Evolutionary conservation across 257 asterid species (phyloP), one percentile per base, ranked within the genome.

Genomic region (Jacaranda copaia): DNA sequence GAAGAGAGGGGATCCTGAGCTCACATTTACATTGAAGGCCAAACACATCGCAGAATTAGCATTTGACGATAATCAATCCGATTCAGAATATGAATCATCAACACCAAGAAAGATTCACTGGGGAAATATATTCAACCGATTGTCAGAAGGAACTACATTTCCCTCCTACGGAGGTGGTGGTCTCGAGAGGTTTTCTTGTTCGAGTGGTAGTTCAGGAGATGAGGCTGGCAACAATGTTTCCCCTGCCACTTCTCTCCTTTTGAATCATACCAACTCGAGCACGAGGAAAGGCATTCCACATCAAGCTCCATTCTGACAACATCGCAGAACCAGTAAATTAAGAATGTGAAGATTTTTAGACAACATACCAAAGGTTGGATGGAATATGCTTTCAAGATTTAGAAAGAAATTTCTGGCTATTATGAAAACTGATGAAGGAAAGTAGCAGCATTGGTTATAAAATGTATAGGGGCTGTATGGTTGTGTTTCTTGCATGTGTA

Each of bases 211-310:
- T 25, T 78, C 80, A 0, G 93, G 84, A 6, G 90, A 82, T 12
- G 91, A 86, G 6, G 74, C 53, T 6, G 61, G 63, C 19, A 55
- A 72, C 40, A 77, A 42, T 36, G 74, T 86, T 10, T 89, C 88
- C 43, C 93, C 97, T 0, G 74, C 64, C 16, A 91, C 95, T 9
- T 95, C 95, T 25, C 32, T 2, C 1, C 52, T 78, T 43, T 84
- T 75, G 80, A 89, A 79, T 56, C 90, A 87, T 16, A 52, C 83
- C 48, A 89, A 89, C 64, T 88, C 96, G 0, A 87, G 89, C 66
- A 64, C 93, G 67, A 85, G 97, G 73, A 91, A 91, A 70, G 96
- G 97, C 60, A 60, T 87, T 40, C 97, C 97, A 0, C 97, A 84
- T 59, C 92, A 96, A 3, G 87, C 97, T 39, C 97, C 97, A 0